Base-by-base conservation (phyloP, 768 basidiomycete genomes). In the Psilocybe azurescens region DNA sequence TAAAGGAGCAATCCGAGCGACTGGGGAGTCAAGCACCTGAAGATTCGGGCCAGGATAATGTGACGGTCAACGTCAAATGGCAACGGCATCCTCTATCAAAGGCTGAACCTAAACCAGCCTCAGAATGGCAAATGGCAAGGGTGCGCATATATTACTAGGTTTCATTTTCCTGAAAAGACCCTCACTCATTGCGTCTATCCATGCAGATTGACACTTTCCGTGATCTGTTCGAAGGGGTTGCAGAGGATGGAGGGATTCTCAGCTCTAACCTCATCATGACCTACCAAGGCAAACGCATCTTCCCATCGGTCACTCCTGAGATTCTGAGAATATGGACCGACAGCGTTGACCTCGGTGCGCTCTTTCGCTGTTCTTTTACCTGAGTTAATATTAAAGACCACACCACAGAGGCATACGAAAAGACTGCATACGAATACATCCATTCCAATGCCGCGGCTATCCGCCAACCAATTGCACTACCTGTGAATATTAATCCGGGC, bases 241-340 rank as follows among this genome's bases (percentile, higher is more conserved):
- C 91, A 6, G 88, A 92, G 56, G 78, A 87, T 38, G 86, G 84
- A 1, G 72, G 72, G 18, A 78, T 91, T 11, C 77, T 81, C 18
- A 66, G 71, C 2, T 77, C 82, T 16, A 81, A 81, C 58, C 74
- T 94, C 1, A 77, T 92, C 32, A 76, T 94, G 63, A 87, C 75
- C 7, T 84, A 87, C 60, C 79, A 86, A 30, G 81, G 85, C 41
- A 85, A 81, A 56, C 88, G 86, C 2, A 77, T 94, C 46, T 93
- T 87, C 68, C 78, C 89, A 10, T 90, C 89, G 13, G 85, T 87
- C 3, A 89, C 88, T 0, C 91, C 92, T 0, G 77, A 83, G 38
- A 82, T 83, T 16, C 79, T 94, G 49, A 80, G 79, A 13, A 83
- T 93, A 14, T 91, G 89, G 87, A 81, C 79, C 3, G 83, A 89